These are phyloP conservation scores for Orobanche coerulescens DNA, from an alignment of 257 asterid genomes.

Conservation along the genomic window DNA sequence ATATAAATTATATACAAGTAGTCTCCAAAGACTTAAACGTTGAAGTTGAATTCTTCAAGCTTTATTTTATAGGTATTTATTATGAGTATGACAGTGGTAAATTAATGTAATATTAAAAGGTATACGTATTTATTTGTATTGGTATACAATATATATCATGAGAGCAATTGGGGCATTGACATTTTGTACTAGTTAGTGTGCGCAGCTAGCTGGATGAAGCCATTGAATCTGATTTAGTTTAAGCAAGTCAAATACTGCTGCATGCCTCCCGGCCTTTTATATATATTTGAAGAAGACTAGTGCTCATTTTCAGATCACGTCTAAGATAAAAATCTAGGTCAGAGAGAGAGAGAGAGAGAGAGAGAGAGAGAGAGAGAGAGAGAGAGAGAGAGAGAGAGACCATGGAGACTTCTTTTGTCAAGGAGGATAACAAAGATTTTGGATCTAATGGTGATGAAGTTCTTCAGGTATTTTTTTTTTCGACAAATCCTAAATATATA, in stretches of 20 bases:
- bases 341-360: conserved; percentile 11
- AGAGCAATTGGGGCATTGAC: conserved; percentile 61
- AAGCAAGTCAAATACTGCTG: conserved; percentile 58
- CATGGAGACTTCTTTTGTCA: conserved; percentile 38
- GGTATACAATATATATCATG: conserved; percentile 4
- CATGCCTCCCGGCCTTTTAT: conserved; percentile 37
- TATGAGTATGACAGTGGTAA: conserved; percentile 33
- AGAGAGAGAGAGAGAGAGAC: conserved; percentile 6
- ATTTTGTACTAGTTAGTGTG: conserved; percentile 34
- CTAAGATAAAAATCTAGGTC: not conserved
- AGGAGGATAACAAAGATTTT: conserved; percentile 35
- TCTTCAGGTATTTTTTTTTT: conserved; percentile 37
- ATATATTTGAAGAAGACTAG: conserved; percentile 28
- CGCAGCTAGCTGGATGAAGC: conserved; percentile 33
- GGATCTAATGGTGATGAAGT: conserved; percentile 37
- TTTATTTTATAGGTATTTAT: conserved; percentile 22
- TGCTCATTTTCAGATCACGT: conserved; percentile 24
- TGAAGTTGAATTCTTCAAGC: conserved; percentile 82
- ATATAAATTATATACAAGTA: conserved; percentile 15
- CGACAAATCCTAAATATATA: not conserved
- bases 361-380: conserved; percentile 10
- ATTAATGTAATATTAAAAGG: conserved; percentile 1
- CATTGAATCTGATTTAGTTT: conserved; percentile 49
- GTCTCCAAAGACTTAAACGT: conserved; percentile 70
- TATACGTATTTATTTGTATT: not conserved